These are phyloP conservation scores for Rhodotorula kratochvilovae DNA, from an alignment of 768 basidiomycete genomes.

Conservation along the genomic window DNA sequence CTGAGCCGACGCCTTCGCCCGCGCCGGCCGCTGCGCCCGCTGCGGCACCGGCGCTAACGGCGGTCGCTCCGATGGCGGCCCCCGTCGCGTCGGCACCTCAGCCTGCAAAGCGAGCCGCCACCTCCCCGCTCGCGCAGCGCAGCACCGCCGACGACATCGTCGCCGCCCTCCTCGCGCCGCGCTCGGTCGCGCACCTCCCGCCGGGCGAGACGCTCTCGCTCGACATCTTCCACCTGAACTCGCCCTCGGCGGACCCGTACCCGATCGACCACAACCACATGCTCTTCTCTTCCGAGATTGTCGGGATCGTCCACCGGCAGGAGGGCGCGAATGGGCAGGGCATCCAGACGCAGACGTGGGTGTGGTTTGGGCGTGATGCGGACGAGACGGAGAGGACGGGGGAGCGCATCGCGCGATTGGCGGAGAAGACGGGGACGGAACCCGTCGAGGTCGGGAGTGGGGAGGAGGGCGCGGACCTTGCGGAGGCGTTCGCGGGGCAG, in stretches of 20 bases:
- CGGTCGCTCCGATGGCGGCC: no score
- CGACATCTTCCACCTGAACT: slow-evolving; percentile 35
- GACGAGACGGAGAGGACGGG: neutral
- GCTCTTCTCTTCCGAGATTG: slow-evolving; percentile 19
- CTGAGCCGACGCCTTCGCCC: neutral
- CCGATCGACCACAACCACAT: slow-evolving; percentile 33
- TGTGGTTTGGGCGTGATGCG: slow-evolving; percentile 26
- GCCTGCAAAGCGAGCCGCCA: neutral
- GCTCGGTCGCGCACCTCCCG: neutral
- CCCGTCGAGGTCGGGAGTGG: neutral
- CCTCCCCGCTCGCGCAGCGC: neutral
- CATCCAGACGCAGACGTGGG: slow-evolving; percentile 17
- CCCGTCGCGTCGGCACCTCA: neutral
- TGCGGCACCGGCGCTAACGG: no score
- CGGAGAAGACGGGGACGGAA: slow-evolving; percentile 2
- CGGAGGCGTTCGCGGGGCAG: slow-evolving; percentile 21
- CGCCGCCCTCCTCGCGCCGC: neutral
- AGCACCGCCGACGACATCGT: slow-evolving; percentile 10
- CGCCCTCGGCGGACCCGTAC: slow-evolving; percentile 17
- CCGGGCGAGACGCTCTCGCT: slow-evolving; percentile 16
- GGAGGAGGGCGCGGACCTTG: slow-evolving; percentile 15
- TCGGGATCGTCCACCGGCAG: slow-evolving; percentile 25
- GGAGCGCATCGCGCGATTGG: slow-evolving; percentile 13
- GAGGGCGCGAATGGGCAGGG: neutral
- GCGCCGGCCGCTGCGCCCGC: no score